Evolutionary conservation across 192 early-diverging fungal species (phyloP).

Genomic region (Haplosporangium gracile): DNA sequence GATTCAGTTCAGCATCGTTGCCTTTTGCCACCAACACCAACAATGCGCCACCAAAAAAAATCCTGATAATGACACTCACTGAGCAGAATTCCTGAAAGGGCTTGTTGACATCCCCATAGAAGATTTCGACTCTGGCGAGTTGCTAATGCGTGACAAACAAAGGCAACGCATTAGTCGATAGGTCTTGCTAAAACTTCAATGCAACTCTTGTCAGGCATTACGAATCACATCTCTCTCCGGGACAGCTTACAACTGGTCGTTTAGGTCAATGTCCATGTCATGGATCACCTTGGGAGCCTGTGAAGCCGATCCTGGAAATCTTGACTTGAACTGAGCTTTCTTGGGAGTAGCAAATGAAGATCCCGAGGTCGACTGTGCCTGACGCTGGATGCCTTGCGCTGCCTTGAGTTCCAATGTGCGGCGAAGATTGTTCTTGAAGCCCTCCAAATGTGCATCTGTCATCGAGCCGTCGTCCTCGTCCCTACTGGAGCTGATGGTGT

Average conservation of each 20-base stretch:
- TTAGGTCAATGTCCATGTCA: slow-evolving; percentile 16
- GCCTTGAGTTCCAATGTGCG: slow-evolving; percentile 33
- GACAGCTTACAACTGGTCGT: slow-evolving; percentile 22
- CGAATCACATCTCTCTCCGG: background rate
- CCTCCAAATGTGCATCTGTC: slow-evolving; percentile 29
- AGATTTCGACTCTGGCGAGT: background rate
- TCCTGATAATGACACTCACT: background rate
- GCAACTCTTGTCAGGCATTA: background rate
- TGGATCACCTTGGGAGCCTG: slow-evolving; percentile 10
- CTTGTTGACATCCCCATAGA: background rate
- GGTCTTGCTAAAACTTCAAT: background rate
- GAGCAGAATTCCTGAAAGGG: background rate
- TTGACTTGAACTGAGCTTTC: slow-evolving; percentile 28
- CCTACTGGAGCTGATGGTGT: background rate
- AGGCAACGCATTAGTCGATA: background rate
- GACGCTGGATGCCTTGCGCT: background rate
- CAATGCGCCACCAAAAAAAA: background rate
- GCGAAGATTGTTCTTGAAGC: slow-evolving; percentile 40
- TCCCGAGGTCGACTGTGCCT: slow-evolving; percentile 3
- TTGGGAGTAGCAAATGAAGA: slow-evolving; percentile 29
- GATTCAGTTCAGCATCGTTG: background rate
- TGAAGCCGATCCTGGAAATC: slow-evolving; percentile 9
- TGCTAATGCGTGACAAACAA: background rate
- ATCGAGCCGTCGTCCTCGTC: slow-evolving; percentile 39
- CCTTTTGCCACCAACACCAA: background rate